Evolutionary conservation across 2,329 filamentous ascomycete species (phyloP), one percentile per base, ranked within the genome.

Genomic region (Magnaporthiopsis rhizophila): DNA sequence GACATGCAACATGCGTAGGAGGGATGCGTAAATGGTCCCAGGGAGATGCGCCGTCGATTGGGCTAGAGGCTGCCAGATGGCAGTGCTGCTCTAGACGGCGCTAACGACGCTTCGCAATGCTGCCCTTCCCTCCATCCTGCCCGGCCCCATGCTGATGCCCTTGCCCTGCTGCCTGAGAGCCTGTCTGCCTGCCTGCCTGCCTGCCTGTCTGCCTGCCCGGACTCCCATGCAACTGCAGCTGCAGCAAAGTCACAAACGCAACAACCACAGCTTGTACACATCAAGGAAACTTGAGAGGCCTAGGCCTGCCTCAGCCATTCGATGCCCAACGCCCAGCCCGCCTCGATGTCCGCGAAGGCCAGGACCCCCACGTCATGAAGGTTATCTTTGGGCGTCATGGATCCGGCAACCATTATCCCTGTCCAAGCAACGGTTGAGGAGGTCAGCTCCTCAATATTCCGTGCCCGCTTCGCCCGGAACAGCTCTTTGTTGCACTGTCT

Each of bases 11-110:
- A 21, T 53, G 45, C 45, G 45, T 21, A 53, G 45, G 45, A 53
- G 45, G 45, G 45, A 24, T 53, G 45, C 45, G 45, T 53, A 53
- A 53, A 53, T 24, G 45, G 45, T n/a, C 45, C 45, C 45, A 70
- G 71, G 72, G 74, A 66, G 66, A 68, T 66, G 64, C 66, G 67
- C 70, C 75, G 70, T 74, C 73, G 72, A 79, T 77, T 75, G 71
- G 71, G 67, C 65, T 71, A 71, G 71, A 72, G 71, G 71, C 66
- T 75, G 79, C 78, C 78, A 81, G 78, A 77, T 81, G 79, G 78
- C 79, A 76, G 69, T 67, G 72, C 72, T 70, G 77, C 74, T 75
- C 75, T 81, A 79, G 79, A 28, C 34, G 45, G n/a, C 45, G 45
- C 45, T 53, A 53, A 24, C 45, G 45, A 53, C 45, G 45, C 45